Percentiles rank a stretch among this genome's conserved stretches.
Evolutionary conservation across 495 filamentous ascomycete species (phyloP).

Genomic region (Collariella sp.): DNA sequence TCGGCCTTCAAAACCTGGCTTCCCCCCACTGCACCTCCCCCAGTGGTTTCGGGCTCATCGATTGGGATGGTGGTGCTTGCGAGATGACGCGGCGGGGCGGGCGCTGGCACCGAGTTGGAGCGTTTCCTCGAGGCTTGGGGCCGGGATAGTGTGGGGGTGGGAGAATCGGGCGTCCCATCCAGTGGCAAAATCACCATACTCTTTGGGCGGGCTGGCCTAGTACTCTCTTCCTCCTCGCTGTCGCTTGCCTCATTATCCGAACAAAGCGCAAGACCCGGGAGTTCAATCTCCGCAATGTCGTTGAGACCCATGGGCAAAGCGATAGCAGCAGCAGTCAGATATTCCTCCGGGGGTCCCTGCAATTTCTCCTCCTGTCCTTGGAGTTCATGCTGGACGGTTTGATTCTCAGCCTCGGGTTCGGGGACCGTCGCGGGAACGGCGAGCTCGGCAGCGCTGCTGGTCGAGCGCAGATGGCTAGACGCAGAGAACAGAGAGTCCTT

Average conservation of each 20-base stretch:
- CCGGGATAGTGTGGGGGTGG: constrained; percentile 31
- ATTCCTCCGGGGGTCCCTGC: constrained; percentile 18
- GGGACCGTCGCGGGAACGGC: constrained; percentile 22
- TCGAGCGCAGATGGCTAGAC: constrained; percentile 27
- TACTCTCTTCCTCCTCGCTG: constrained; percentile 30
- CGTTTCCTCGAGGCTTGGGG: constrained; percentile 37
- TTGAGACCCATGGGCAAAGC: constrained; percentile 59
- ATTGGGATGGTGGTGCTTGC: neutral
- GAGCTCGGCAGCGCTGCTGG: constrained; percentile 28
- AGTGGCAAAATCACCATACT: constrained; percentile 49
- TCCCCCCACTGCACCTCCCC: neutral
- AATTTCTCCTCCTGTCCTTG: neutral
- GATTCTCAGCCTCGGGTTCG: constrained; percentile 15
- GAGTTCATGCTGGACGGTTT: neutral
- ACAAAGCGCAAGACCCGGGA: constrained; percentile 51
- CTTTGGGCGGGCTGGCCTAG: constrained; percentile 43
- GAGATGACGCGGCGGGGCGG: constrained; percentile 21
- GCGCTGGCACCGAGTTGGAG: constrained; percentile 46
- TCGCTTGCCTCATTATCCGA: constrained; percentile 51
- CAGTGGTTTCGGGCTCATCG: neutral
- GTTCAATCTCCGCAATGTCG: constrained; percentile 67
- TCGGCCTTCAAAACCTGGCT: neutral
- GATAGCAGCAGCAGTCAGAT: constrained; percentile 43
- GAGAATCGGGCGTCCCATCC: constrained; percentile 3
- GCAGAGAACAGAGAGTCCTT: constrained; percentile 29